phyloP scores from a whole-genome alignment of 83 land plant species.

The Isoetes engelmannii region DNA sequence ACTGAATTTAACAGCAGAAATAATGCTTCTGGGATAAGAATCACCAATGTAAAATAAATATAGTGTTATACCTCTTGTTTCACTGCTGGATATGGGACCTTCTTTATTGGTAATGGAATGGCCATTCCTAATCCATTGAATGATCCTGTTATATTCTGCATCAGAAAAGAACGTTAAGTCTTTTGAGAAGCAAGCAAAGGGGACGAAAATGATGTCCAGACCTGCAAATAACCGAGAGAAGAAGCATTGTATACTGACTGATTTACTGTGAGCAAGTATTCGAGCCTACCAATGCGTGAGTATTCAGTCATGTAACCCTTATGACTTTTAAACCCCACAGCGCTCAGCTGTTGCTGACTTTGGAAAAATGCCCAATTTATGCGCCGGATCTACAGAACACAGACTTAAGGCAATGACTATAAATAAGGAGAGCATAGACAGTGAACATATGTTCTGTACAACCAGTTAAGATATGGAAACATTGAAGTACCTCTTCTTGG shows the following conservation, averaged over 20 bases:
- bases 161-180: background rate
- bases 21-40: background rate
- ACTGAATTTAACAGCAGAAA: background rate
- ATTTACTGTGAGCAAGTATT: slow-evolving; percentile 8
- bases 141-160: background rate
- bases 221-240: slow-evolving; percentile 2
- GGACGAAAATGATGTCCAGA: background rate
- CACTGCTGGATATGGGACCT: background rate
- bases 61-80: background rate
- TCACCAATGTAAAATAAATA: background rate
- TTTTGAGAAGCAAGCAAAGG: background rate
- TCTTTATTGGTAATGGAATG: slow-evolving; percentile 1
- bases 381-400: background rate
- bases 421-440: background rate
- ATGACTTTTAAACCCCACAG: background rate
- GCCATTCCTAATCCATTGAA: background rate
- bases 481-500: background rate
- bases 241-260: background rate
- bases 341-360: slow-evolving; percentile 4
- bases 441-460: background rate
- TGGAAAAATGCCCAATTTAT: slow-evolving; percentile 10
- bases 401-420: background rate
- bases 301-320: slow-evolving; percentile 6
- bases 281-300: background rate
- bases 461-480: background rate